phyloP scores from a whole-genome alignment of 1,284 basidiomycete genomes.

The Trichosporon sp. region DNA sequence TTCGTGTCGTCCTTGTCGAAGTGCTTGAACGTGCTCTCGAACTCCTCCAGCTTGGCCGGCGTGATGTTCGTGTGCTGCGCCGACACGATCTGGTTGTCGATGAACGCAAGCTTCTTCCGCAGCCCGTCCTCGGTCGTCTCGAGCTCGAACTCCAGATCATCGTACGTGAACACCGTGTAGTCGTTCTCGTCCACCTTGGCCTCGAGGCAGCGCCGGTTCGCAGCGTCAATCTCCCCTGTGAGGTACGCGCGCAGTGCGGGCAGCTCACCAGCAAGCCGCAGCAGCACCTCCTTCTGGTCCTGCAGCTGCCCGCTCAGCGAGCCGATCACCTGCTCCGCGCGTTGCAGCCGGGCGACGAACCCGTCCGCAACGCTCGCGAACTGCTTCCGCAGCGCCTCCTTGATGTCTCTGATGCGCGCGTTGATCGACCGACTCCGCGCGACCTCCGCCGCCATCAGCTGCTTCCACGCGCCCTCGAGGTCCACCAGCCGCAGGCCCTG shows the following conservation, averaged over 20 bases:
- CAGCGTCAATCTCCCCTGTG: constrained; percentile 28
- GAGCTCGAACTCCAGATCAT: constrained; percentile 87
- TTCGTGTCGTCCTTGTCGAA: constrained; percentile 93
- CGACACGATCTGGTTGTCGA: constrained; percentile 96
- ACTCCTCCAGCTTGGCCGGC: constrained; percentile 93
- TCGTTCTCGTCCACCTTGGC: constrained; percentile 98
- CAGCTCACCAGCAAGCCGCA: constrained; percentile 28
- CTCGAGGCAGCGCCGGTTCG: constrained; percentile 70
- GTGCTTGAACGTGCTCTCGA: constrained; percentile 94
- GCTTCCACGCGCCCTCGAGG: constrained; percentile 73
- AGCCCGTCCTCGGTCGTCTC: constrained; percentile 76
- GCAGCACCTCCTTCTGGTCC: constrained; percentile 41
- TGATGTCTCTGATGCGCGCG: constrained; percentile 84
- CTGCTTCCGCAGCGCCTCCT: constrained; percentile 74
- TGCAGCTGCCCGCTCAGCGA: constrained; percentile 62
- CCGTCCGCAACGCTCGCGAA: constrained; percentile 81
- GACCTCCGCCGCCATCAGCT: constrained; percentile 69
- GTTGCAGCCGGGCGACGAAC: constrained; percentile 68
- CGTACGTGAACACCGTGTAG: constrained; percentile 83
- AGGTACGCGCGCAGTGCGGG: constrained; percentile 31
- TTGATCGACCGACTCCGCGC: constrained; percentile 78
- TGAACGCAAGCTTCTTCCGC: constrained; percentile 85
- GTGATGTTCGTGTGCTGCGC: constrained; percentile 58
- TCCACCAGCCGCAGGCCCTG: constrained; percentile 66
- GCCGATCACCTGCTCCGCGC: constrained; percentile 69